phyloP scores from a whole-genome alignment of 2,329 filamentous ascomycete genomes.

The Laburnicola sp. region DNA sequence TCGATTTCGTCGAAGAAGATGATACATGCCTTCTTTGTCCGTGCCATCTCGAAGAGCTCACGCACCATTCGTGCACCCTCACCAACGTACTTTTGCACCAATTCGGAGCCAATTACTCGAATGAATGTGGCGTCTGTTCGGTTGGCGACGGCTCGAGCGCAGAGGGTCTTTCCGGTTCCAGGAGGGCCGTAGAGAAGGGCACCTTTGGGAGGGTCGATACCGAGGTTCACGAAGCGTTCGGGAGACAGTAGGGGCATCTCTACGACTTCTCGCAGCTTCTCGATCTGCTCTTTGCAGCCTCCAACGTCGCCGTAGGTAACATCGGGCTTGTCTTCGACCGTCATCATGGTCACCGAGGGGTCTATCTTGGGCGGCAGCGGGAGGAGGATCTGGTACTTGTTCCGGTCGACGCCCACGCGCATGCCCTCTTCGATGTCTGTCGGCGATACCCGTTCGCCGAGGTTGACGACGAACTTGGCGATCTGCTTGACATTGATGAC shows the following conservation, averaged over 20 bases:
- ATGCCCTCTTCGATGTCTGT: constrained; percentile 99
- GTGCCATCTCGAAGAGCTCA: constrained; percentile 98
- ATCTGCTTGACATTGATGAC: constrained; percentile 99
- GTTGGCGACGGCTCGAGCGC: constrained; percentile 95
- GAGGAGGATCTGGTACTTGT: constrained; percentile 98
- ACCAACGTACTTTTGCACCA: constrained; percentile 98
- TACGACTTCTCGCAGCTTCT: constrained; percentile 97
- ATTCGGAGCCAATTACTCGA: constrained; percentile 93
- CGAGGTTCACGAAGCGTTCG: constrained; percentile 96
- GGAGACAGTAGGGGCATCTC: constrained; percentile 97
- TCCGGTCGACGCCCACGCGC: constrained; percentile 96
- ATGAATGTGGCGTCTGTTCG: constrained; percentile 98
- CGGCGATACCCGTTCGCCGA: constrained; percentile 93
- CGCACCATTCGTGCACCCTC: constrained; percentile 98
- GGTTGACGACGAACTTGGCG: constrained; percentile 97
- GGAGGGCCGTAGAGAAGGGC: constrained; percentile 95
- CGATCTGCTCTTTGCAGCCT: constrained; percentile 98
- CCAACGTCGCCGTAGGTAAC: constrained; percentile 98
- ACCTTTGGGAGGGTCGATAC: constrained; percentile 97
- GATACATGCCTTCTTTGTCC: constrained; percentile 99
- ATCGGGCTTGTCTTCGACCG: constrained; percentile 98
- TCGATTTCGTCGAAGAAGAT: constrained; percentile 99
- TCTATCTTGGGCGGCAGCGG: constrained; percentile 98
- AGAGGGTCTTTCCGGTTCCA: constrained; percentile 98
- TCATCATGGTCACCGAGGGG: constrained; percentile 99